Conservation (phyloP, 805 yeast genomes). For the Kluyveromyces aestuarii region DNA sequence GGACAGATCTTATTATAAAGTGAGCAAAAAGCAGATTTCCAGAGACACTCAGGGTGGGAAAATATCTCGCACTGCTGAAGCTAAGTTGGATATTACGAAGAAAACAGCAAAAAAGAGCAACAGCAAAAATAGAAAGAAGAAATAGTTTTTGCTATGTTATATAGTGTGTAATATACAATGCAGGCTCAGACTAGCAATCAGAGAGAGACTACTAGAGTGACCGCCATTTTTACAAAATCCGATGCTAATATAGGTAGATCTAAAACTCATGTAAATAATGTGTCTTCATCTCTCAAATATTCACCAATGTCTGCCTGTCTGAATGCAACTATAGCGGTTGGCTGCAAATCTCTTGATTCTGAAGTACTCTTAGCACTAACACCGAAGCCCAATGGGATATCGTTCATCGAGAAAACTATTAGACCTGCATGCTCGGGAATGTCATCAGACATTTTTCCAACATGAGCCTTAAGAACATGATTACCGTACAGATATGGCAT, state of each 20-base stretch:
- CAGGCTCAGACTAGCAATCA: neutral
- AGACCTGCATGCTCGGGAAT: constrained; percentile 98
- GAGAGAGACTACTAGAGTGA: neutral
- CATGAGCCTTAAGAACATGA: constrained; percentile 91
- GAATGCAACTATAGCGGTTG: constrained; percentile 89
- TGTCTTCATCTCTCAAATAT: constrained; percentile 95
- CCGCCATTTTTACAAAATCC: neutral
- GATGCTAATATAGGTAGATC: neutral
- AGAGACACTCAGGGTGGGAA: constrained; percentile 56
- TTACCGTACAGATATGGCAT: constrained; percentile 97
- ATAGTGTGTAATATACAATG: neutral
- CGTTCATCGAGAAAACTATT: constrained; percentile 82
- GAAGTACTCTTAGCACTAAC: constrained; percentile 86
- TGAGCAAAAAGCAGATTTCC: constrained; percentile 47
- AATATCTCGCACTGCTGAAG: constrained; percentile 31
- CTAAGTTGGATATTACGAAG: constrained; percentile 24
- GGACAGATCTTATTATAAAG: constrained; percentile 76
- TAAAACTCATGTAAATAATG: constrained; percentile 60
- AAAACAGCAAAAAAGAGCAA: constrained; percentile 8
- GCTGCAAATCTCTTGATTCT: constrained; percentile 81
- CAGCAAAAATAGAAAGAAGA: constrained; percentile 15
- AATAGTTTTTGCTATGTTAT: neutral
- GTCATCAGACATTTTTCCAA: constrained; percentile 95
- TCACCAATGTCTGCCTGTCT: constrained; percentile 98
- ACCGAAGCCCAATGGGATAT: constrained; percentile 91